Evolutionary conservation across 768 basidiomycete species (phyloP), one percentile per base, ranked within the genome.

Genomic region (Rhizopogon vinicolor): DNA sequence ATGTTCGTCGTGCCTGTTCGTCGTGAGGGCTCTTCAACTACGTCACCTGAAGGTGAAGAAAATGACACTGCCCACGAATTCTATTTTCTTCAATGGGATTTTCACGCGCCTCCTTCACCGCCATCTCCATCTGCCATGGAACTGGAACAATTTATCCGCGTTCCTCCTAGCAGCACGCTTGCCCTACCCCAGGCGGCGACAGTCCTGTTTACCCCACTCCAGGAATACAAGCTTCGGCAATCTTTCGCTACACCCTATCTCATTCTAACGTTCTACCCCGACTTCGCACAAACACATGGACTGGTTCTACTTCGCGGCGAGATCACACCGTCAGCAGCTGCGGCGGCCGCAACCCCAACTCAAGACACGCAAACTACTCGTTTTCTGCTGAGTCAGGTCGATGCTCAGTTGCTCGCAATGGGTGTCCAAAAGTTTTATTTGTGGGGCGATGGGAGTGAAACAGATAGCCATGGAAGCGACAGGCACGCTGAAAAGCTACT

Each of bases 161-260:
- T 54, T 62, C 18, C 63, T 57, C 33, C 57, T 58, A 13, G 55
- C 62, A 28, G 59, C 6, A 14, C 63, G 5, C 63, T 65, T 13
- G 60, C 68, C 10, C 82, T 83, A 60, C 81, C 83, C 14, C 76
- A 74, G 51, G 74, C 72, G 2, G 83, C 93, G 6, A 94, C 93
- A 0, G 78, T 96, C 51, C 77, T 98, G 37, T 96, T 96, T 75
- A 94, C 97, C 0, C 91, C 95, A 2, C 78, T 98, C 42, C 87
- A 89, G 61, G 96, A 98, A 73, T 99, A 92, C 81, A 96, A 97
- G 70, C 72, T 84, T 54, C 85, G 89, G 41, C 79, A 80, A 51
- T 79, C 87, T 16, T 98, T 87, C 68, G 90, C 97, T 7, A 94
- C 93, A 5, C 95, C 96, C 1, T 91, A 93, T 66, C 78, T 99